A percentile compares a stretch with the other conserved stretches of the same genome.
Evolutionary conservation across 2,329 filamentous ascomycete species (phyloP).

Genomic region (Fusarium siculi): DNA sequence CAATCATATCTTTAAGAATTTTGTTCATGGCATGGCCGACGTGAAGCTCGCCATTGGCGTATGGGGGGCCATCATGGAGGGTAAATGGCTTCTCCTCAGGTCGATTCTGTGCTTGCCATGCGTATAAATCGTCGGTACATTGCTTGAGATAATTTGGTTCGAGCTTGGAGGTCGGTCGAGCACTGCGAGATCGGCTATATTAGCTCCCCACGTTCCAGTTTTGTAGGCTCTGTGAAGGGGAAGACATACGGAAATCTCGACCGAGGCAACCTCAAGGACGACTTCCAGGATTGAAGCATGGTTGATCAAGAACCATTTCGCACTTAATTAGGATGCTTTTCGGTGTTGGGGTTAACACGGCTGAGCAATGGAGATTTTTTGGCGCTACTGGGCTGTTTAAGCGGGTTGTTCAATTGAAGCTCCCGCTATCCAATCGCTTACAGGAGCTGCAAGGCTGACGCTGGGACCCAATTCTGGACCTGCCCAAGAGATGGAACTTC

Average conservation of each 20-base stretch:
- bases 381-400: conserved; percentile 14
- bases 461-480: background rate
- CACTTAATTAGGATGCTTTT: conserved; percentile 8
- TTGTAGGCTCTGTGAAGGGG: background rate
- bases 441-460: conserved; percentile 43
- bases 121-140: conserved; percentile 89
- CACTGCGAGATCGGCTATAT: conserved; percentile 50
- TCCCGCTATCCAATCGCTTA: conserved; percentile 8
- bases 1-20: conserved; percentile 93
- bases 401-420: conserved; percentile 19
- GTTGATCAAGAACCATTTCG: conserved; percentile 45
- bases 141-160: conserved; percentile 72
- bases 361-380: conserved; percentile 40
- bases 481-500: background rate
- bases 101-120: conserved; percentile 77
- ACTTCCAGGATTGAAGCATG: conserved; percentile 73
- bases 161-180: conserved; percentile 61
- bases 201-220: conserved; percentile 19
- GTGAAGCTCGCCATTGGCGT: conserved; percentile 92
- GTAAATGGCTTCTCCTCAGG: conserved; percentile 73
- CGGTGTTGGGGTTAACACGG: conserved; percentile 16
- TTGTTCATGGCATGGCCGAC: conserved; percentile 97
- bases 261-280: conserved; percentile 79
- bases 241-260: conserved; percentile 74
- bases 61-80: conserved; percentile 95